phyloP scores from a whole-genome alignment of 306 rosid genomes.

The Dryas octopetala region DNA sequence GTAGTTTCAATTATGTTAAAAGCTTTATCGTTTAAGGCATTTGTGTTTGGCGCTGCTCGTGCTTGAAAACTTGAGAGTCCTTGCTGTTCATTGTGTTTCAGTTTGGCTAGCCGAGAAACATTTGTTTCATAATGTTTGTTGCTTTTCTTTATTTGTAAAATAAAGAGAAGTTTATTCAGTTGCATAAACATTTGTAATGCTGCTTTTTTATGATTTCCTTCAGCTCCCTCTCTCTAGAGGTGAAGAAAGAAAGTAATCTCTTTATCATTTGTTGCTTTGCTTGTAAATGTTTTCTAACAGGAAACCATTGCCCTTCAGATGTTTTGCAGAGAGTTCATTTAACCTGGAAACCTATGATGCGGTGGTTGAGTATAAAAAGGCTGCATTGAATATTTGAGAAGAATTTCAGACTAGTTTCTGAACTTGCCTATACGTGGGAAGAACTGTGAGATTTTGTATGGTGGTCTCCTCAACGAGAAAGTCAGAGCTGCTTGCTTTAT shows the following conservation, averaged over 20 bases:
- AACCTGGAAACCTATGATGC: slow-evolving; percentile 59
- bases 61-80: too few species aligned
- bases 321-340: slow-evolving; percentile 51
- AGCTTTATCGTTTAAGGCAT: slow-evolving; percentile 4
- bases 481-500: not conserved
- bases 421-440: not conserved
- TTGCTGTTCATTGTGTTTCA: not conserved
- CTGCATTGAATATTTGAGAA: slow-evolving; percentile 12
- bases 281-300: not conserved
- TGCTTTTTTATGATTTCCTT: too few species aligned
- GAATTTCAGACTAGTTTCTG: not conserved
- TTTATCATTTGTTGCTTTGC: not conserved
- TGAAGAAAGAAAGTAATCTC: not conserved
- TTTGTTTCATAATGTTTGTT: not conserved
- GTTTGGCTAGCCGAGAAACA: not conserved
- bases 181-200: not conserved
- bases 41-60: not conserved
- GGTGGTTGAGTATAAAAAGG: slow-evolving; percentile 41
- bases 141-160: not conserved
- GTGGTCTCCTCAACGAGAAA: not conserved
- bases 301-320: slow-evolving; percentile 29
- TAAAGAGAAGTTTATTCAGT: not conserved
- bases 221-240: not conserved
- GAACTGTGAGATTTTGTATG: not conserved
- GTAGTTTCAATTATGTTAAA: slow-evolving; percentile 20